Evolutionary conservation across 345 rosid species (phyloP).

Genomic region (Linum usitatissimum): DNA sequence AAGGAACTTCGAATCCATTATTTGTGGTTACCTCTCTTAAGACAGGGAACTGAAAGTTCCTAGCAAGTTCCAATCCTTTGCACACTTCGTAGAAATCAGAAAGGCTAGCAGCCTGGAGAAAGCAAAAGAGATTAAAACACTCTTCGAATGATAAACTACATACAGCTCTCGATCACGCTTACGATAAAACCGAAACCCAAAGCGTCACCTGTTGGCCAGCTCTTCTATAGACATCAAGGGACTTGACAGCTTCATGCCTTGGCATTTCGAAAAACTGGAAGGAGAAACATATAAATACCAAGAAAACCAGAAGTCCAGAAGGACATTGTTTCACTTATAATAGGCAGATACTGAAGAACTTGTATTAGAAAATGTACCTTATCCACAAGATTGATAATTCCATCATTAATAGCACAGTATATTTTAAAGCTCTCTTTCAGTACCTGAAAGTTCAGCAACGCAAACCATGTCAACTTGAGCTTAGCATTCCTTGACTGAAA

Average conservation of each 20-base stretch:
- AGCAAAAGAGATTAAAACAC: constrained; percentile 4
- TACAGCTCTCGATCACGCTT: background rate
- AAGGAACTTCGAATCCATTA: constrained; percentile 6
- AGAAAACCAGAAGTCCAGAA: background rate
- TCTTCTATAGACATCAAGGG: constrained; percentile 73
- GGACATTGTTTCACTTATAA: background rate
- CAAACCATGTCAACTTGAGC: background rate
- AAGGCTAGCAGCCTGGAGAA: constrained; percentile 71
- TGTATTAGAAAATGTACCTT: constrained; percentile 39
- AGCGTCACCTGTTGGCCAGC: constrained; percentile 76
- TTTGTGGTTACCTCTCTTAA: constrained; percentile 63
- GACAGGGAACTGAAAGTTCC: constrained; percentile 94
- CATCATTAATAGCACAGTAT: constrained; percentile 90
- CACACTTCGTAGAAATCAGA: constrained; percentile 91
- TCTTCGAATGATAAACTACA: background rate
- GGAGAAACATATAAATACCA: background rate
- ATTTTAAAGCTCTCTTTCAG: constrained; percentile 97
- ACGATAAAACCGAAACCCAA: background rate
- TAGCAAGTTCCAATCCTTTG: constrained; percentile 93
- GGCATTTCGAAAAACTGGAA: constrained; percentile 98
- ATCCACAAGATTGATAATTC: constrained; percentile 97
- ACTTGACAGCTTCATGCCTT: constrained; percentile 77
- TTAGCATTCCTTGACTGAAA: no score
- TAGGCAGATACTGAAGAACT: background rate
- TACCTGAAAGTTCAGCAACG: constrained; percentile 47